These are phyloP conservation scores for Candida manassasensis DNA, from an alignment of 805 yeast species.

Conservation along the genomic window DNA sequence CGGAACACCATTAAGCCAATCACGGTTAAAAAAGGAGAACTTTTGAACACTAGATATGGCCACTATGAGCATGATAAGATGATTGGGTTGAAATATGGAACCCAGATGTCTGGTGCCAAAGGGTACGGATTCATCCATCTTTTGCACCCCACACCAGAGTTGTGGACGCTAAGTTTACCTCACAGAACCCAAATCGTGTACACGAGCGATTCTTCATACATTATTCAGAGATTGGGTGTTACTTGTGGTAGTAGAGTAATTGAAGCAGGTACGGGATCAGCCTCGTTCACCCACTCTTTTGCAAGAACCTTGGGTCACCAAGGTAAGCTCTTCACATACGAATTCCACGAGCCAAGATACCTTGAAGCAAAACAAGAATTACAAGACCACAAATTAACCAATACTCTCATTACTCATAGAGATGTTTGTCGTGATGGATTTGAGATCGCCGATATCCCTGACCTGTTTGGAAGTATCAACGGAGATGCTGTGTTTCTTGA, in stretches of 20 bases:
- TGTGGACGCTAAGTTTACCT: conserved; percentile 94
- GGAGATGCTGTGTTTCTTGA: conserved; percentile 84
- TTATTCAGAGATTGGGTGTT: conserved; percentile 75
- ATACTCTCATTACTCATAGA: conserved; percentile 74
- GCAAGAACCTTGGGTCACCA: conserved; percentile 63
- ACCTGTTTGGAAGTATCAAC: conserved; percentile 27
- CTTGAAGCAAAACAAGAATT: conserved; percentile 77
- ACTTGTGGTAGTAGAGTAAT: conserved; percentile 73
- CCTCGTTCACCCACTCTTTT: conserved; percentile 89
- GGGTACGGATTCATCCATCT: conserved; percentile 85
- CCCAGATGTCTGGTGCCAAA: conserved; percentile 71
- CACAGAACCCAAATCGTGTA: conserved; percentile 98
- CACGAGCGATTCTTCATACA: conserved; percentile 90
- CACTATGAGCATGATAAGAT: conserved; percentile 78
- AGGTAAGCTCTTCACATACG: conserved; percentile 78
- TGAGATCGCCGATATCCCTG: conserved; percentile 38
- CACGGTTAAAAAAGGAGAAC: conserved; percentile 51
- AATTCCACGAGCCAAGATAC: conserved; percentile 83
- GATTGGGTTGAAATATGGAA: conserved; percentile 79
- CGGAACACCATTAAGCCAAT: conserved; percentile 77
- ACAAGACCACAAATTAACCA: conserved; percentile 60
- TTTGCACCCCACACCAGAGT: conserved; percentile 87
- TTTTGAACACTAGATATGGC: conserved; percentile 84
- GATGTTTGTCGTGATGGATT: conserved; percentile 93
- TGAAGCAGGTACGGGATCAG: conserved; percentile 98